Evolutionary conservation across 1,139 yeast species (phyloP), one percentile per base, ranked within the genome.

Genomic region (Taiozyma onychis): DNA sequence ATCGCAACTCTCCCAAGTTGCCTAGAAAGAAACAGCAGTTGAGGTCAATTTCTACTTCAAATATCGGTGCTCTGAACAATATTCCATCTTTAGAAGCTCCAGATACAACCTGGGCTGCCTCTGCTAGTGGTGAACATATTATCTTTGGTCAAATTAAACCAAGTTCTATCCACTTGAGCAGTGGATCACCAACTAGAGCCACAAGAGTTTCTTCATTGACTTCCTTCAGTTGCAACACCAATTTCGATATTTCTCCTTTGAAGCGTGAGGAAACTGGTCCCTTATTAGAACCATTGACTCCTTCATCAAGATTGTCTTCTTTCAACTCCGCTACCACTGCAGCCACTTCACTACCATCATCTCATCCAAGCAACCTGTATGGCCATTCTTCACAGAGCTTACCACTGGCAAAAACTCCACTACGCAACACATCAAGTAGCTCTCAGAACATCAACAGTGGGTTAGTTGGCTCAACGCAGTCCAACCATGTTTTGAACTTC

Each of bases 181-280:
- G 45, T 4, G 43, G 43, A 6, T 48, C 55, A 13, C 58, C 56
- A 45, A 48, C 48, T 22, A 48, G 47, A 32, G 51, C 53, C 8
- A 39, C 35, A 18, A 35, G 32, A 24, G 47, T 58, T 44, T 63
- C 66, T 6, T 54, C 60, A 43, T 59, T 65, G 1, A 81, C 86
- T 14, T 80, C 85, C n/a, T 83, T 83, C 63, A 81, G 85, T 61
- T 81, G 85, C 58, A 78, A 74, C 57, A 79, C 85, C 26, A 82
- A 79, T 60, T 75, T 82, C 57, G 88, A 83, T 60, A 65, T 83
- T 27, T 80, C 85, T 22, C 88, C 88, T 14, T 62, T 80, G 39
- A 72, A 79, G 52, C 73, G 77, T 9, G 70, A 72, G 58, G 81
- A 79, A 63, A 74, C 87, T 2, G 88, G 88, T 2, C 87, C 88